Evolutionary conservation across 2,329 filamentous ascomycete genomes (phyloP).

Genomic region (Ciborinia camelliae): DNA sequence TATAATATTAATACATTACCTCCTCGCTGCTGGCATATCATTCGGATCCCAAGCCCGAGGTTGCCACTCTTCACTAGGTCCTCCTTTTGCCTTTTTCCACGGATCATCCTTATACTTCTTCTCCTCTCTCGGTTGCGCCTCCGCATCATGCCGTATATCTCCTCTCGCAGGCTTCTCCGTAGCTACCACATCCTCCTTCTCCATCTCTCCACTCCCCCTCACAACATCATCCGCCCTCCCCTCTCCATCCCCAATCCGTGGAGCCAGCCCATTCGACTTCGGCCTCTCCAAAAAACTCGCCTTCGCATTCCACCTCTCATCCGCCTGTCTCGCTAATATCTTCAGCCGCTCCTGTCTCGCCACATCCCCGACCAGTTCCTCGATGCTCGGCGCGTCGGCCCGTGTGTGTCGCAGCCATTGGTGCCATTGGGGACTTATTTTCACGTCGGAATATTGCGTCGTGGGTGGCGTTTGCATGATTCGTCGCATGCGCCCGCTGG

Average conservation of each 20-base stretch:
- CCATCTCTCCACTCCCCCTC: constrained; percentile 17
- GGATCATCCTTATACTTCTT: constrained; percentile 43
- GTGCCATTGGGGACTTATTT: constrained; percentile 61
- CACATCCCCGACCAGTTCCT: constrained; percentile 55
- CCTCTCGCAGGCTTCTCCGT: not conserved
- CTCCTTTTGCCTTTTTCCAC: constrained; percentile 55
- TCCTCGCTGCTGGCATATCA: constrained; percentile 10
- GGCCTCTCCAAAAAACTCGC: constrained; percentile 47
- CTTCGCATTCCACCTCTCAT: constrained; percentile 62
- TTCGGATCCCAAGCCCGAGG: constrained; percentile 45
- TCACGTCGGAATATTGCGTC: constrained; percentile 53
- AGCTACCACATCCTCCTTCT: constrained; percentile 5
- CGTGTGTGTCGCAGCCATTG: constrained; percentile 65
- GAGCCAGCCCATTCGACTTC: constrained; percentile 20
- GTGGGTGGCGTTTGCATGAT: constrained; percentile 58
- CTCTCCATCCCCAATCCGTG: not conserved
- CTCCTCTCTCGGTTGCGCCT: constrained; percentile 20
- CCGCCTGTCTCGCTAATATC: constrained; percentile 56
- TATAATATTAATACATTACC: not conserved
- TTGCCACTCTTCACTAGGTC: constrained; percentile 50
- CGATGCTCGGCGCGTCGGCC: constrained; percentile 50
- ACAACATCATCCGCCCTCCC: not conserved
- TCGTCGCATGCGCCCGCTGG: constrained; percentile 52
- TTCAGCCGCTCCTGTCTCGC: constrained; percentile 52
- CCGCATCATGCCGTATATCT: constrained; percentile 9